A percentile compares a stretch with the other conserved stretches of the same genome.
Conservation (phyloP, 306 rosid genomes). For the Ormosia semicastrata region DNA sequence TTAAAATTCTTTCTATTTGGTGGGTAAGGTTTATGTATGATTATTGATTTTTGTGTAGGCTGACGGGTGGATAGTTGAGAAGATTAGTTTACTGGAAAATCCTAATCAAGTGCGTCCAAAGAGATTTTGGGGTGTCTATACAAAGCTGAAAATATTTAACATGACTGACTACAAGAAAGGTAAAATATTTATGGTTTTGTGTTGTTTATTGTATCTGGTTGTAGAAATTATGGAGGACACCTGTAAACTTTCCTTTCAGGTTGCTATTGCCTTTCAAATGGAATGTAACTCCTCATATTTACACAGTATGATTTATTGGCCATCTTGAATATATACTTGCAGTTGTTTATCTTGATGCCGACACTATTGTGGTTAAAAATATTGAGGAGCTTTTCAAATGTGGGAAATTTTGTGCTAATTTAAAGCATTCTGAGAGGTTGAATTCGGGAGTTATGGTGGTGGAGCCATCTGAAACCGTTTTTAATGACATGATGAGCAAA, state of each 20-base stretch:
- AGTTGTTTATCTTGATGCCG: slow-evolving; percentile 94
- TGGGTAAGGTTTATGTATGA: slow-evolving; percentile 7
- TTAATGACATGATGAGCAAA: slow-evolving; percentile 86
- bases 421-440: slow-evolving; percentile 95
- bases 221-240: background rate
- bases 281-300: background rate
- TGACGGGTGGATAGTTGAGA: slow-evolving; percentile 96
- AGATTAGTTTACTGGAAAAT: slow-evolving; percentile 85
- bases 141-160: slow-evolving; percentile 94
- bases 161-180: slow-evolving; percentile 94
- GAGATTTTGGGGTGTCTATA: slow-evolving; percentile 99
- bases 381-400: slow-evolving; percentile 86
- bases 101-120: slow-evolving; percentile 91
- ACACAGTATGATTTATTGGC: background rate
- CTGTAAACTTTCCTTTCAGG: background rate
- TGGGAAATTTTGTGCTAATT: slow-evolving; percentile 81
- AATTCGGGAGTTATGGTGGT: slow-evolving; percentile 92
- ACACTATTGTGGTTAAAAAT: slow-evolving; percentile 75
- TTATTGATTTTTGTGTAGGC: slow-evolving; percentile 53
- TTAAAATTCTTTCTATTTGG: background rate
- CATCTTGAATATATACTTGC: slow-evolving; percentile 21
- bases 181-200: slow-evolving; percentile 6
- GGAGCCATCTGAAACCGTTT: slow-evolving; percentile 68
- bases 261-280: slow-evolving; percentile 6
- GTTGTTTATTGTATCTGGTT: background rate